Conservation (phyloP, 768 basidiomycete species). For the Lentinula boryana region DNA sequence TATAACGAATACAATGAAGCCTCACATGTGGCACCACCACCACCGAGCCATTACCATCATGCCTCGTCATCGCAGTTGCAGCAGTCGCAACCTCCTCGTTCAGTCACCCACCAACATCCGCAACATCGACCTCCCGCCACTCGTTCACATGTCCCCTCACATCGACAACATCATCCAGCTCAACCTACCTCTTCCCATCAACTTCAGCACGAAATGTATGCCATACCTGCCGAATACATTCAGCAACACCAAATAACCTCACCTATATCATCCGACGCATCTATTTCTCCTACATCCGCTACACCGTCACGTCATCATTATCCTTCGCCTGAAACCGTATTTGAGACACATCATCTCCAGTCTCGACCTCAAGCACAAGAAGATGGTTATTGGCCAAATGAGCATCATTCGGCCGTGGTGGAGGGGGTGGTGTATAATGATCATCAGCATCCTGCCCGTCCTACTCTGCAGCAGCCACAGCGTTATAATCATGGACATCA, state of each 20-base stretch:
- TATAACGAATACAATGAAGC: neutral
- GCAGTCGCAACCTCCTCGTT: neutral
- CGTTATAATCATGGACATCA: neutral
- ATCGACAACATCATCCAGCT: slow-evolving; percentile 9
- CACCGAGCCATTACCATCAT: neutral
- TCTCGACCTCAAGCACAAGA: neutral
- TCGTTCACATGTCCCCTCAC: neutral
- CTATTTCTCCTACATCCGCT: slow-evolving; percentile 7
- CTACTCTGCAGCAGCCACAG: neutral
- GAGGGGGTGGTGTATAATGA: neutral
- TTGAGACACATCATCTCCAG: slow-evolving; percentile 1
- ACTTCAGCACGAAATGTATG: slow-evolving; percentile 27
- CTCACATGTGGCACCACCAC: no score
- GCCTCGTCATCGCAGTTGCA: neutral
- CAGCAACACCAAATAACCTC: slow-evolving; percentile 12
- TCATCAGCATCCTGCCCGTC: neutral
- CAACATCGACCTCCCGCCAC: slow-evolving; percentile 3
- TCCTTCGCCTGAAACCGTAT: slow-evolving; percentile 1
- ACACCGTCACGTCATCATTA: slow-evolving; percentile 9
- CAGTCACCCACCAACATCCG: slow-evolving; percentile 2
- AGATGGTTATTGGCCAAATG: neutral
- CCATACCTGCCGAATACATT: slow-evolving; percentile 20
- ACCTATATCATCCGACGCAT: neutral
- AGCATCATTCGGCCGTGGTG: neutral
- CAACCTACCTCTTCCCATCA: slow-evolving; percentile 10